phyloP scores from a whole-genome alignment of 208 protist species.

The Naegleria lovaniensis region DNA sequence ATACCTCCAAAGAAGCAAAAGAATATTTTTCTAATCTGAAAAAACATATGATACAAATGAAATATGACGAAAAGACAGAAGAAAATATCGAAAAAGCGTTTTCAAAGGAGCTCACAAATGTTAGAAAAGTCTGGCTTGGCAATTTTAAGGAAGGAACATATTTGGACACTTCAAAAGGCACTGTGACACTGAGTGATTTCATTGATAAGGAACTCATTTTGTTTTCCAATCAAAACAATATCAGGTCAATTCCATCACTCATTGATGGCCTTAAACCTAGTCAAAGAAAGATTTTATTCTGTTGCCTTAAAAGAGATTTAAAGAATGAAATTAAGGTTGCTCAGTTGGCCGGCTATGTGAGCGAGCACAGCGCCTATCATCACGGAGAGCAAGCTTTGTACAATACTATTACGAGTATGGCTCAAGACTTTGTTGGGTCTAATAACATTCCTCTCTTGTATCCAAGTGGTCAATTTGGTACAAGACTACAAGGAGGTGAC shows the following conservation, averaged over 20 bases:
- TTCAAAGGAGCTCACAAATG: slow-evolving; percentile 88
- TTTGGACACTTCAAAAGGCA: slow-evolving; percentile 73
- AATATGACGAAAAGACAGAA: slow-evolving; percentile 65
- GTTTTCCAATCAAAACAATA: slow-evolving; percentile 87
- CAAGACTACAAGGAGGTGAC: slow-evolving; percentile 89
- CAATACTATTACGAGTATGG: slow-evolving; percentile 97
- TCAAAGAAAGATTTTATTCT: slow-evolving; percentile 98
- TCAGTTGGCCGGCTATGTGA: slow-evolving; percentile 96
- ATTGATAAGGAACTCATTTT: slow-evolving; percentile 98
- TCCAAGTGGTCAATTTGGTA: slow-evolving; percentile 98
- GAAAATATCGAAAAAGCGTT: slow-evolving; percentile 96
- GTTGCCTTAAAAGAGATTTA: slow-evolving; percentile 92
- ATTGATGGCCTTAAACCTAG: slow-evolving; percentile 99
- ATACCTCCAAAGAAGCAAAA: slow-evolving; percentile 91
- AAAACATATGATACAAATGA: slow-evolving; percentile 71
- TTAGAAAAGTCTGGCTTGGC: slow-evolving; percentile 95
- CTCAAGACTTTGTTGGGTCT: slow-evolving; percentile 94
- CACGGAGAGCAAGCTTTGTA: slow-evolving; percentile 97
- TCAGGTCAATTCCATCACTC: slow-evolving; percentile 68
- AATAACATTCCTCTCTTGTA: slow-evolving; percentile 99
- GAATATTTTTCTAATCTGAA: slow-evolving; percentile 97
- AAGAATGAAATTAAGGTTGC: slow-evolving; percentile 95
- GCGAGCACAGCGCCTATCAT: slow-evolving; percentile 96
- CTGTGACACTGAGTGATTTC: slow-evolving; percentile 85
- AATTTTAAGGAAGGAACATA: slow-evolving; percentile 50